Evolutionary conservation across 2,329 filamentous ascomycete genomes (phyloP).

Genomic region (Paraphoma chrysanthemicola): DNA sequence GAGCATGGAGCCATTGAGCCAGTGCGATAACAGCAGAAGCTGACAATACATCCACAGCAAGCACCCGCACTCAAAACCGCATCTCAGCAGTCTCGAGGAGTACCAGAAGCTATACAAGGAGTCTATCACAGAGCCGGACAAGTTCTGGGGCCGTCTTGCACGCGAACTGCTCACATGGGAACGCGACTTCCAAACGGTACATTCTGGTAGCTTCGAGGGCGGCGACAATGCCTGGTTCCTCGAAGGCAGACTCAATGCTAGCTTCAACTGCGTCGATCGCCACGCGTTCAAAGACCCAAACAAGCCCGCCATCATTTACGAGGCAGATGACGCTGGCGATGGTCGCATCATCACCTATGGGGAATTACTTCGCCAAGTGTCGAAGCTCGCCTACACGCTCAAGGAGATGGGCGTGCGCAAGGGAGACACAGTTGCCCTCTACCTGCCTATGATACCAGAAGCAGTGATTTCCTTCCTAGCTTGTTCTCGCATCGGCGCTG

Average conservation of each 20-base stretch:
- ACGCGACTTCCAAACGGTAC: constrained; percentile 88
- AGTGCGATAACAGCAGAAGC: constrained; percentile 6
- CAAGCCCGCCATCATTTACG: constrained; percentile 96
- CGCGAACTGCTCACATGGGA: constrained; percentile 91
- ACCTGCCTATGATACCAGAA: constrained; percentile 98
- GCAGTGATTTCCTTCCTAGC: constrained; percentile 90
- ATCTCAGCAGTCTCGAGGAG: constrained; percentile 65
- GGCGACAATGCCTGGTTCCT: constrained; percentile 95
- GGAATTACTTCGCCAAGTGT: constrained; percentile 92
- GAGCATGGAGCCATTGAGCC: neutral
- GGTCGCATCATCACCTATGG: constrained; percentile 91
- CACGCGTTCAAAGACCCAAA: constrained; percentile 95
- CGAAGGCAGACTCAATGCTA: constrained; percentile 92
- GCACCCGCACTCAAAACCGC: constrained; percentile 64
- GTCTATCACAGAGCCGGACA: constrained; percentile 86
- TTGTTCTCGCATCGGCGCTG: constrained; percentile 87
- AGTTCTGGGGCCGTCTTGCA: constrained; percentile 88
- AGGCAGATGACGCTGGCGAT: constrained; percentile 88
- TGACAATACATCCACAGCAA: constrained; percentile 52
- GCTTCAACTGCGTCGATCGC: constrained; percentile 96
- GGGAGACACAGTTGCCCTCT: constrained; percentile 96
- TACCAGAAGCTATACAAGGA: constrained; percentile 74
- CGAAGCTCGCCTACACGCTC: constrained; percentile 82
- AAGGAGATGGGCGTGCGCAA: constrained; percentile 97
- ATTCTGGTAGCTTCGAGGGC: constrained; percentile 74